phyloP scores from a whole-genome alignment of 768 basidiomycete species.

The Butyriboletus loyo region DNA sequence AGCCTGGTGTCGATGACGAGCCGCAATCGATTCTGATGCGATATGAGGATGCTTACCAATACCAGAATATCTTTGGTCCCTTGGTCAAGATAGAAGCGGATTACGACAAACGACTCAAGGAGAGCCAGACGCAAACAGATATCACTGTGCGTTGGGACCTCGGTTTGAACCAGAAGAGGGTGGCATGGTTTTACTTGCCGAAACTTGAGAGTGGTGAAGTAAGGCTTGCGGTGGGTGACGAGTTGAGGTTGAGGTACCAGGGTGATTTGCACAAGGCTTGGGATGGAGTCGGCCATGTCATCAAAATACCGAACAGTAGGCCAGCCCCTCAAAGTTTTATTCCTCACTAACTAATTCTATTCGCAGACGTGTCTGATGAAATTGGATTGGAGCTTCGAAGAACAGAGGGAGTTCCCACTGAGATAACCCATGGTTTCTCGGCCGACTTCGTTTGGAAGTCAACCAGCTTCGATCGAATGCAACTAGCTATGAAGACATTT shows the following conservation, averaged over 20 bases:
- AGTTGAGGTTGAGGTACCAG: slow-evolving; percentile 83
- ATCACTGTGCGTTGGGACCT: slow-evolving; percentile 97
- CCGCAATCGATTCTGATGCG: slow-evolving; percentile 86
- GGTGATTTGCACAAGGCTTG: slow-evolving; percentile 90
- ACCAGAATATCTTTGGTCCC: slow-evolving; percentile 99
- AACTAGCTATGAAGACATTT: slow-evolving; percentile 99
- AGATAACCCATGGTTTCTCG: slow-evolving; percentile 91
- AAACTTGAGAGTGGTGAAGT: slow-evolving; percentile 99
- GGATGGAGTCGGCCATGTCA: slow-evolving; percentile 97
- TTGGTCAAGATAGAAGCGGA: slow-evolving; percentile 99
- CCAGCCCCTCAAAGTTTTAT: slow-evolving; percentile 4
- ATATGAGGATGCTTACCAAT: slow-evolving; percentile 99
- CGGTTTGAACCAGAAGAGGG: slow-evolving; percentile 96
- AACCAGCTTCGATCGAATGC: slow-evolving; percentile 99
- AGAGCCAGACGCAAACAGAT: slow-evolving; percentile 97
- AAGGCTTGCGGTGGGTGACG: slow-evolving; percentile 93
- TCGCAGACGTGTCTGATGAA: slow-evolving; percentile 94
- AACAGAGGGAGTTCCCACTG: slow-evolving; percentile 90
- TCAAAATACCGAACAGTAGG: slow-evolving; percentile 98
- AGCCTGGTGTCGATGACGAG: slow-evolving; percentile 97
- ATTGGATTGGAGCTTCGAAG: slow-evolving; percentile 90
- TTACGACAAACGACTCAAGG: slow-evolving; percentile 96
- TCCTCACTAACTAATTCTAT: slow-evolving; percentile 6
- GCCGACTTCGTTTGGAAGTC: slow-evolving; percentile 99
- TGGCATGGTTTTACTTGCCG: slow-evolving; percentile 97